These are phyloP conservation scores for Diaporthe amygdali DNA, from an alignment of 2,329 filamentous ascomycete species.

Conservation along the genomic window DNA sequence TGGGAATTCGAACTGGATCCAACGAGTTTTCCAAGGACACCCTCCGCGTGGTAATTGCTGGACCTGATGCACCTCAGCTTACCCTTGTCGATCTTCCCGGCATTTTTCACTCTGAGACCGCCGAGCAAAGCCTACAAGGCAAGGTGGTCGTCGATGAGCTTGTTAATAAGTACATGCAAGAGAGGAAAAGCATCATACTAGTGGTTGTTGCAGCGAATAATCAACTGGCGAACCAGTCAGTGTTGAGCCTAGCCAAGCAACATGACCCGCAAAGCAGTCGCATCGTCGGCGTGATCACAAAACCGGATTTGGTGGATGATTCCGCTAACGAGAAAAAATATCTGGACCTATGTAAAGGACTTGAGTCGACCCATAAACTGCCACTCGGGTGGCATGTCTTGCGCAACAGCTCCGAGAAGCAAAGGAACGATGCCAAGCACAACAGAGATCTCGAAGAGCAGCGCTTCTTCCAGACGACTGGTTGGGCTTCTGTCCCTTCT, in stretches of 20 bases:
- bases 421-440: slow-evolving; percentile 28
- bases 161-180: slow-evolving; percentile 59
- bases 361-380: slow-evolving; percentile 36
- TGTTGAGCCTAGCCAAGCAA: slow-evolving; percentile 49
- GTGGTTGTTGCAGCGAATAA: slow-evolving; percentile 56
- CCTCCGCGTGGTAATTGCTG: slow-evolving; percentile 50
- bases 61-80: slow-evolving; percentile 49
- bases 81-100: slow-evolving; percentile 63
- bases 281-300: slow-evolving; percentile 64
- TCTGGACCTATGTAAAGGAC: slow-evolving; percentile 39
- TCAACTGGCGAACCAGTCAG: slow-evolving; percentile 56
- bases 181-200: slow-evolving; percentile 63
- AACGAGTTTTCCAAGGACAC: slow-evolving; percentile 50
- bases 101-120: slow-evolving; percentile 39
- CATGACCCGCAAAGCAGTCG: slow-evolving; percentile 49
- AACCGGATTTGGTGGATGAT: slow-evolving; percentile 52
- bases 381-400: slow-evolving; percentile 59
- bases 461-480: slow-evolving; percentile 36
- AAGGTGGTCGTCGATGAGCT: slow-evolving; percentile 41
- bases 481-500: slow-evolving; percentile 31
- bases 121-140: slow-evolving; percentile 37
- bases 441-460: slow-evolving; percentile 39
- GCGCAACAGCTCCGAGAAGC: slow-evolving; percentile 49
- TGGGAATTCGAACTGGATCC: slow-evolving; percentile 46
- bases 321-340: slow-evolving; percentile 46